Base-by-base conservation (phyloP, 352 stramenopile genomes). In the Globisporangium mamillatum region DNA sequence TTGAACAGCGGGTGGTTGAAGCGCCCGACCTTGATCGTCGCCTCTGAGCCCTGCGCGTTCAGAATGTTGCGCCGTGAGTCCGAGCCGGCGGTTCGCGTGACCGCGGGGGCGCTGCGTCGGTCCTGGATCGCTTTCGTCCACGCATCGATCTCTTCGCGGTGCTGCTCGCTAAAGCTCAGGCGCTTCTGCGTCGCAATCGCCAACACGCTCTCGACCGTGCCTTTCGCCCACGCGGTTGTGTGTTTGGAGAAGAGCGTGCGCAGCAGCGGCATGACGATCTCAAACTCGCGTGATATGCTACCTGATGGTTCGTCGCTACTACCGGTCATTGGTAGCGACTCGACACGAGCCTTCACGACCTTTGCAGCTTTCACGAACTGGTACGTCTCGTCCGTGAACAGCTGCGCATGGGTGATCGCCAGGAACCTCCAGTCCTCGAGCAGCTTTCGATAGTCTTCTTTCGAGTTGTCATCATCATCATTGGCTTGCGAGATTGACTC, bases 341-440 rank as follows among this genome's bases (percentile, higher is more conserved):
- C 82, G 12, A 91, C 75, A 3, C 81, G 77, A n/a, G 68, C 60
- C 63, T 86, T 80, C 7, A 92, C 79, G 14, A 74, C 69, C 62
- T 93, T 93, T 5, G 79, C 76, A 16, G 84, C 82, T 55, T 89
- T 89, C 29, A 75, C 84, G 67, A 94, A 94, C 71, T 90, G 69
- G 57, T 90, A 94, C 62, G 86, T 90, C 67, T 94, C 86, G 67
- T 94, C 86, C 7, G 84, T 94, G 66, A 90, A 89, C 10, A 94
- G 78, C 61, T 91, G 78, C 12, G 73, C 68, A 62, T 92, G 82
- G 1, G 82, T 89, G 66, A 92, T 63, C 3, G 75, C 77, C 25
- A 88, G 46, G 44, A 92, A 74, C 64, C 78, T 76, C 86, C 84
- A 94, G 44, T 78, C 61, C 0, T 79, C 74, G 20, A 82, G 53